These are phyloP conservation scores for Boletus pseudo-olivaceus DNA, from an alignment of 768 basidiomycete genomes.

Conservation along the genomic window DNA sequence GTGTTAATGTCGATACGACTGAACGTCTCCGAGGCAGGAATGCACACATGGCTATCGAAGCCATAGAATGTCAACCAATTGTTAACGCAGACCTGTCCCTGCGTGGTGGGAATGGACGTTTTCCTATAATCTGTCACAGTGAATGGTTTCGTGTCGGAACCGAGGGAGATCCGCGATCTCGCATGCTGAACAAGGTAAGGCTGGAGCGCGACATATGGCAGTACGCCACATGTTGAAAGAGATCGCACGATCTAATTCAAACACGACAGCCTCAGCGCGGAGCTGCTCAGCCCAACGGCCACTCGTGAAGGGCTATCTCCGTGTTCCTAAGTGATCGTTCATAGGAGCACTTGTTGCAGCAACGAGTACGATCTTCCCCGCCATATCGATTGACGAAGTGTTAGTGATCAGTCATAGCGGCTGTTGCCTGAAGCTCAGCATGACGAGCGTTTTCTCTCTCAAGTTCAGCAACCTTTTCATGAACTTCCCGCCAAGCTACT, in stretches of 20 bases:
- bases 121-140: not conserved
- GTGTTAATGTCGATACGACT: conserved; percentile 4
- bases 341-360: conserved; percentile 27
- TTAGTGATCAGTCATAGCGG: not conserved
- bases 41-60: conserved; percentile 21
- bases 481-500: conserved; percentile 18
- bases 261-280: conserved; percentile 31
- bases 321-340: conserved; percentile 11
- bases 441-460: conserved; percentile 7
- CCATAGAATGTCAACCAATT: conserved; percentile 30
- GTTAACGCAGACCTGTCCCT: conserved; percentile 21
- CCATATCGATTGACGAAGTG: no score
- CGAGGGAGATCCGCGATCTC: conserved; percentile 33
- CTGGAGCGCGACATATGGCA: not conserved
- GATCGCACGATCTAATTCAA: conserved; percentile 39
- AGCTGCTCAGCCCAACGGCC: conserved; percentile 34
- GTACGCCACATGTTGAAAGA: conserved; percentile 38
- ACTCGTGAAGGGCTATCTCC: conserved; percentile 38
- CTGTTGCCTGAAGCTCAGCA: not conserved
- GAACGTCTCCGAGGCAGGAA: conserved; percentile 17
- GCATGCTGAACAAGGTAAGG: not conserved
- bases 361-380: not conserved
- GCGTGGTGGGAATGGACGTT: conserved; percentile 14
- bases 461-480: conserved; percentile 26
- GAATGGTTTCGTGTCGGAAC: conserved; percentile 35